These are phyloP conservation scores for Kodamaea kaohsiungensis DNA, from an alignment of 805 yeast species.

Conservation along the genomic window DNA sequence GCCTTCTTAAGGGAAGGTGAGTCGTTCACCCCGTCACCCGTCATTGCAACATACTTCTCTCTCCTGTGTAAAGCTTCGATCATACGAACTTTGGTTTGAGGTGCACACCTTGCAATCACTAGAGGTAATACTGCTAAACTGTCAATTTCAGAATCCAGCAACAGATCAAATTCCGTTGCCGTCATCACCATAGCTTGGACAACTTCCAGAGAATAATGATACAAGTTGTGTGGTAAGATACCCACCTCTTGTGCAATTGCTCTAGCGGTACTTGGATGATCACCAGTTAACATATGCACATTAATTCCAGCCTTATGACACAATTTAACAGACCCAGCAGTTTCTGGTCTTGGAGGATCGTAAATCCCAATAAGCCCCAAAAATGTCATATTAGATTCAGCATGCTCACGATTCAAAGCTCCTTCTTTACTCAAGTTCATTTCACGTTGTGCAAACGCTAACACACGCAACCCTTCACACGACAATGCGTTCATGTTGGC, in stretches of 20 bases:
- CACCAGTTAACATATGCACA: conserved; percentile 39
- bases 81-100: conserved; percentile 79
- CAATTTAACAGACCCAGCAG: conserved; percentile 25
- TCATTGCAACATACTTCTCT: conserved; percentile 64
- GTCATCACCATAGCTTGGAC: conserved; percentile 66
- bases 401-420: conserved; percentile 16
- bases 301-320: conserved; percentile 38
- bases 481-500: conserved; percentile 29
- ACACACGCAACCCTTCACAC: conserved; percentile 31
- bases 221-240: conserved; percentile 42
- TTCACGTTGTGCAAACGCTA: conserved; percentile 31
- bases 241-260: conserved; percentile 40
- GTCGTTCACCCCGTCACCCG: conserved; percentile 49
- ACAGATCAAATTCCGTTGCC: conserved; percentile 67
- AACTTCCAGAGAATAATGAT: conserved; percentile 35
- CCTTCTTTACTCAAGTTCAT: conserved; percentile 15
- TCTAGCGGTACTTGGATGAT: conserved; percentile 35
- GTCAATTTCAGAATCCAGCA: conserved; percentile 63
- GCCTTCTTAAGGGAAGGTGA: conserved; percentile 29
- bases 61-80: conserved; percentile 65
- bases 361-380: conserved; percentile 35
- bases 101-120: conserved; percentile 82
- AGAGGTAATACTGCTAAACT: conserved; percentile 63
- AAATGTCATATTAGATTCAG: conserved; percentile 26
- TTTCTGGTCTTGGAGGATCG: conserved; percentile 38